These are phyloP conservation scores for Colletotrichum spaethianum DNA, from an alignment of 2,329 filamentous ascomycete genomes.

Conservation along the genomic window DNA sequence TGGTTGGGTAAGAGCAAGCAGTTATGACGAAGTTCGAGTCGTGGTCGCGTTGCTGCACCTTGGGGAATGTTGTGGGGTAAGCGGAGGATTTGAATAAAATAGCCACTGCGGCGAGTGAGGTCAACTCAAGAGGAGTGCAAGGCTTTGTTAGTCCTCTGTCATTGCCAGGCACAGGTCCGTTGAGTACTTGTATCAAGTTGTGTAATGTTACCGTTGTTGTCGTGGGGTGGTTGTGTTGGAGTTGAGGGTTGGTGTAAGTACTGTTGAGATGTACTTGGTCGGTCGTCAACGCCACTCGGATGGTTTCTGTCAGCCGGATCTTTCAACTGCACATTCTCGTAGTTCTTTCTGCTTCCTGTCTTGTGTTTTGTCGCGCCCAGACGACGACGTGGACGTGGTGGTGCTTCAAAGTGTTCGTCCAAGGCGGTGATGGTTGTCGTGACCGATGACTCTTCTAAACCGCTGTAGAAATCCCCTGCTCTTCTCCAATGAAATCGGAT, in stretches of 20 bases:
- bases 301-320: conserved; percentile 20
- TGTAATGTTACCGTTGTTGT: conserved; percentile 32
- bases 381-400: conserved; percentile 13
- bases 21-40: conserved; percentile 22
- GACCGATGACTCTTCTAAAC: conserved; percentile 1
- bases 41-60: conserved; percentile 9
- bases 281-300: conserved; percentile 18
- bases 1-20: conserved; percentile 16
- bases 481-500: conserved; percentile 21
- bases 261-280: conserved; percentile 12
- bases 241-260: conserved; percentile 29
- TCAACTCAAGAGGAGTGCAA: conserved; percentile 7
- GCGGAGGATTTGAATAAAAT: conserved; percentile 15
- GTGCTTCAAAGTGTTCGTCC: conserved; percentile 13
- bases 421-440: conserved; percentile 27
- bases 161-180: conserved; percentile 29
- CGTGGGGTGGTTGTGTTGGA: conserved; percentile 12
- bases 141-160: conserved; percentile 25
- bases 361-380: neutral
- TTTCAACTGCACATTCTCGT: conserved; percentile 32
- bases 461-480: neutral
- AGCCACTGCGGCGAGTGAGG: conserved; percentile 21
- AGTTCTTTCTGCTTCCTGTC: neutral
- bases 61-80: conserved; percentile 25
- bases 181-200: conserved; percentile 15